Evolutionary conservation across 345 rosid species (phyloP).

Genomic region (Orychophragmus violaceus): DNA sequence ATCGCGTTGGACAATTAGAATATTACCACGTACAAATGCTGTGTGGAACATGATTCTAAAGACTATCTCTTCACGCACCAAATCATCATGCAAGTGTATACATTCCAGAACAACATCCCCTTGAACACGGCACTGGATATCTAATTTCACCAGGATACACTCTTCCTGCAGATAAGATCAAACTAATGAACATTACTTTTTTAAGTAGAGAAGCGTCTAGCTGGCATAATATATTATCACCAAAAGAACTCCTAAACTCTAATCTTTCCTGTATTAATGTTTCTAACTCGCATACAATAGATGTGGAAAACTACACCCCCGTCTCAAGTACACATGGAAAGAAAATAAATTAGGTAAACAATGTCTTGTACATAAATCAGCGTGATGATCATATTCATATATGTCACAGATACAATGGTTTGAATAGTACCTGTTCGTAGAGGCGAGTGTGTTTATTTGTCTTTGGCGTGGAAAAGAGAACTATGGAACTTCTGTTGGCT

Average conservation of each 20-base stretch:
- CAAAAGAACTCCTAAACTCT: background rate
- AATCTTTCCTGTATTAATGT: background rate
- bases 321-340: background rate
- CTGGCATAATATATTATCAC: background rate
- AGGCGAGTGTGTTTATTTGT: conserved; percentile 54
- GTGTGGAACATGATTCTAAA: conserved; percentile 94
- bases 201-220: background rate
- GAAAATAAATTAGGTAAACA: background rate
- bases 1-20: conserved; percentile 63
- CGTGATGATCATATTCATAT: background rate
- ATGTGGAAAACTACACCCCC: background rate
- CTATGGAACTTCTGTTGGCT: conserved; percentile 78
- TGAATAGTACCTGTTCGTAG: conserved; percentile 54
- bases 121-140: conserved; percentile 74
- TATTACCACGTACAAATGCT: conserved; percentile 76
- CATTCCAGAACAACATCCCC: conserved; percentile 98
- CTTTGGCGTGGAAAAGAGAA: conserved; percentile 69
- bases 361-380: background rate
- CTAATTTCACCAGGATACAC: conserved; percentile 68
- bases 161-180: conserved; percentile 65
- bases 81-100: conserved; percentile 69
- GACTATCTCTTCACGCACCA: conserved; percentile 63
- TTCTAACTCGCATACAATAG: background rate
- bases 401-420: conserved; percentile 17
- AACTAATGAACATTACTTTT: background rate